Percentiles rank a stretch among this genome's conserved stretches.
Conservation (phyloP, 2,329 filamentous ascomycete species). For the Lojkania enalia region DNA sequence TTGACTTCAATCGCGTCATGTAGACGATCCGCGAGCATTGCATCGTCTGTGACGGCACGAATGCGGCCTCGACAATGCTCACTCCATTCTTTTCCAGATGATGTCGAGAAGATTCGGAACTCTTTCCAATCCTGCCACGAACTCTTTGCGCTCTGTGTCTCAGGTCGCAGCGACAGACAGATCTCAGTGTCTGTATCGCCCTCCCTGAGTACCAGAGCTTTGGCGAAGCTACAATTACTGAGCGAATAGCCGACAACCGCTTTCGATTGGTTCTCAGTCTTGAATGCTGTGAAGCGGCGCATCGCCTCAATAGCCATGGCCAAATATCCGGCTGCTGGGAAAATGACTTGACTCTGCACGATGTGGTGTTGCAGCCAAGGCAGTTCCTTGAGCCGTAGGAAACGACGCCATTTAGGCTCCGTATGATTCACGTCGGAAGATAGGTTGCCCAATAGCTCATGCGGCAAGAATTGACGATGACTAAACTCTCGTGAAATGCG, state of each 20-base stretch:
- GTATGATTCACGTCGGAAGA: neutral
- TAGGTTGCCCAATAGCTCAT: neutral
- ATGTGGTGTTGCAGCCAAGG: slow-evolving; percentile 18
- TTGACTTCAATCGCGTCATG: too few species aligned
- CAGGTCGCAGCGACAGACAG: neutral
- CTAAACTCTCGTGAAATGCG: slow-evolving; percentile 3
- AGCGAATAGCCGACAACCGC: slow-evolving; percentile 1
- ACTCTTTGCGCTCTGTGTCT: neutral
- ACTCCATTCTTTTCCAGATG: neutral
- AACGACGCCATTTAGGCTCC: neutral
- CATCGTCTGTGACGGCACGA: neutral
- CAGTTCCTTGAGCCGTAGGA: neutral
- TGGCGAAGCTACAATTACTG: slow-evolving; percentile 2
- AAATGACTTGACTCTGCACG: slow-evolving; percentile 19
- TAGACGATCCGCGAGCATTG: too few species aligned
- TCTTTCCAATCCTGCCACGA: neutral
- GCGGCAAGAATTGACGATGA: neutral
- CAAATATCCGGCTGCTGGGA: neutral
- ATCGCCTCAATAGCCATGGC: slow-evolving; percentile 5
- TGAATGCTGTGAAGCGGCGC: too few species aligned
- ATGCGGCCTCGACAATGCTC: neutral
- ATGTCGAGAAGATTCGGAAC: too few species aligned
- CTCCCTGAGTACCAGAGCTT: neutral
- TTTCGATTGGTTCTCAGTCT: slow-evolving; percentile 11
- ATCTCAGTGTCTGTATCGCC: slow-evolving; percentile 1